Conservation (phyloP, 2,329 filamentous ascomycete genomes). For the Trichoderma asperellum region DNA sequence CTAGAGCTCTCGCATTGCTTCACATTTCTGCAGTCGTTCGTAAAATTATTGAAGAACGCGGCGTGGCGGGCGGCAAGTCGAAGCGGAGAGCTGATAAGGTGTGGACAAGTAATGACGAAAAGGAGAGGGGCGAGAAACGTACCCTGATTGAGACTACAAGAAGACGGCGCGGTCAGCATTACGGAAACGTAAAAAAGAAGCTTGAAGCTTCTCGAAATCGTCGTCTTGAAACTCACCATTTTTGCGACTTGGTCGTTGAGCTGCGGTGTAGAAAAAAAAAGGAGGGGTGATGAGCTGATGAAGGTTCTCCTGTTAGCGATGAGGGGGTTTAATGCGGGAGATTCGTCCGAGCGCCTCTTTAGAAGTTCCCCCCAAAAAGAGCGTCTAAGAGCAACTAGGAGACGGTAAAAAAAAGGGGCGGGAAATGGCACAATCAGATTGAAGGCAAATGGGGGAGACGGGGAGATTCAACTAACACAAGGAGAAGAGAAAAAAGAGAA, state of each 20-base stretch:
- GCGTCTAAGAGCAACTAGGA: constrained; percentile 4
- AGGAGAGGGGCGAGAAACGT: constrained; percentile 52
- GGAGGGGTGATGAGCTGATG: constrained; percentile 35
- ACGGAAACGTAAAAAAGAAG: not conserved
- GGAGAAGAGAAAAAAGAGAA: not conserved
- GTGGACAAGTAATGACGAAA: constrained; percentile 33
- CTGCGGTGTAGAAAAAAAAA: constrained; percentile 24
- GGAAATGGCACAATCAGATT: not conserved
- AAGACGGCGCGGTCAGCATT: constrained; percentile 12
- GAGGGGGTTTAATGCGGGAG: constrained; percentile 32
- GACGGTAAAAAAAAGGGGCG: not conserved
- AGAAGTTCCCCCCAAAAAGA: not conserved
- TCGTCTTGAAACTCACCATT: constrained; percentile 45
- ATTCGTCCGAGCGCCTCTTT: constrained; percentile 35
- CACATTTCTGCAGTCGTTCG: constrained; percentile 2
- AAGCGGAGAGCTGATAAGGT: constrained; percentile 1
- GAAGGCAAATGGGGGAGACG: not conserved
- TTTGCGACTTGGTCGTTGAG: constrained; percentile 39
- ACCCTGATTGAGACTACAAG: constrained; percentile 69
- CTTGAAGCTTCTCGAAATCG: not conserved
- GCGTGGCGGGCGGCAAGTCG: not conserved
- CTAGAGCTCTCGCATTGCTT: not conserved
- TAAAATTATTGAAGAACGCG: not conserved
- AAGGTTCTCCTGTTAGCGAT: constrained; percentile 36
- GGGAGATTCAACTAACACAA: not conserved